Conservation (phyloP, 169 alveolate species). For the Plasmodium chabaudi region DNA sequence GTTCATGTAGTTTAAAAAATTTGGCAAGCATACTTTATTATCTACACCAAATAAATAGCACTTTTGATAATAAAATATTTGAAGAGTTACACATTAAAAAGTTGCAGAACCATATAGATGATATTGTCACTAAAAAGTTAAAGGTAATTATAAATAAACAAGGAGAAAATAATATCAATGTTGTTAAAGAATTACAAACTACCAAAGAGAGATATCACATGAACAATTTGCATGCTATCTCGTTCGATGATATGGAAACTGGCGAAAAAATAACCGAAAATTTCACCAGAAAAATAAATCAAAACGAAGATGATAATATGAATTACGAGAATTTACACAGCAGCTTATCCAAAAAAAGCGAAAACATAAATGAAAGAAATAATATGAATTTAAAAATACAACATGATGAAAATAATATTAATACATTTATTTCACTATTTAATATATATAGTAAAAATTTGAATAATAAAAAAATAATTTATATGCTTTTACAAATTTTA, state of each 20-base stretch:
- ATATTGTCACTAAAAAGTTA: conserved; percentile 24
- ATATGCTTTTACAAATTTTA: conserved; percentile 35
- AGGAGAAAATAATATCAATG: background rate
- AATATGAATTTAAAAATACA: background rate
- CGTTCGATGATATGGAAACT: background rate
- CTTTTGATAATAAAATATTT: conserved; percentile 21
- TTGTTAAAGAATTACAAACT: background rate
- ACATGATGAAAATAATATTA: background rate
- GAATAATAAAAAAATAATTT: conserved; percentile 26
- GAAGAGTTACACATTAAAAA: conserved; percentile 51
- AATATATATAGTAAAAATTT: conserved; percentile 61
- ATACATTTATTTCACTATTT: conserved; percentile 15
- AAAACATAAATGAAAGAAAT: background rate
- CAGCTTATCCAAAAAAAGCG: background rate
- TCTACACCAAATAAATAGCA: conserved; percentile 48
- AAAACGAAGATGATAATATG: background rate
- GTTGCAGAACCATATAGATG: conserved; percentile 25
- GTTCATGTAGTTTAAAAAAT: conserved; percentile 15
- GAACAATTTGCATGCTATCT: background rate
- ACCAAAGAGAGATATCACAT: background rate
- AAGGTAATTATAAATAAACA: background rate
- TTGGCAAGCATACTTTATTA: conserved; percentile 28
- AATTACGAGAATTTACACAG: background rate
- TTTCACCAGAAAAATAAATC: background rate
- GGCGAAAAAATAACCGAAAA: background rate